These are phyloP conservation scores for Neurospora sp. DNA, from an alignment of 495 filamentous ascomycete genomes.

Conservation along the genomic window DNA sequence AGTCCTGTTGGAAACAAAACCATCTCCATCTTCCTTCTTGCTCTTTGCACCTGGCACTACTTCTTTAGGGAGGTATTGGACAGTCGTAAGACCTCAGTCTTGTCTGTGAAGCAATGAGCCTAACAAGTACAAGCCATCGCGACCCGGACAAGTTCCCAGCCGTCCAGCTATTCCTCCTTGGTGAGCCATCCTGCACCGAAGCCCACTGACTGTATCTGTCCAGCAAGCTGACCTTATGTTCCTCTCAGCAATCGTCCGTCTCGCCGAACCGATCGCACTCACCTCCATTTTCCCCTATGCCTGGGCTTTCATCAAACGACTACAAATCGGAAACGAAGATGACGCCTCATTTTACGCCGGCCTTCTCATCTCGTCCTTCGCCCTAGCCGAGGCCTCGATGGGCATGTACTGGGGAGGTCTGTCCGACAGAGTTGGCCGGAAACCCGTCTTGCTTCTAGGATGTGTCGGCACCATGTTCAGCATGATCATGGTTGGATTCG, in stretches of 20 bases:
- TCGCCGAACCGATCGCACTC: constrained; percentile 82
- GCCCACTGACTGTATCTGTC: constrained; percentile 69
- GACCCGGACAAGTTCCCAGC: constrained; percentile 60
- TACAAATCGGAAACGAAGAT: constrained; percentile 53
- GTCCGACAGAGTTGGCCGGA: constrained; percentile 74
- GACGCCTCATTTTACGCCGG: constrained; percentile 79
- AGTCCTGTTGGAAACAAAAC: background rate
- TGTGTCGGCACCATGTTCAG: constrained; percentile 72
- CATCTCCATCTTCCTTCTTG: background rate
- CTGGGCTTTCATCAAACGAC: constrained; percentile 69
- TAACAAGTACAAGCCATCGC: constrained; percentile 33
- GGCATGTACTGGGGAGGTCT: constrained; percentile 79
- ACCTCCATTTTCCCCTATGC: constrained; percentile 85
- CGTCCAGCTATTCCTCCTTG: constrained; percentile 65
- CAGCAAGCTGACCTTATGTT: constrained; percentile 63
- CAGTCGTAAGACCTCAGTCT: constrained; percentile 24
- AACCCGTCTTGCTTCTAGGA: constrained; percentile 71
- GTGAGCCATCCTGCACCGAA: constrained; percentile 35
- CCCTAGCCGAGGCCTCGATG: constrained; percentile 68
- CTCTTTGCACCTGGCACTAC: background rate
- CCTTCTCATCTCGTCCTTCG: constrained; percentile 75
- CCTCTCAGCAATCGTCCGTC: constrained; percentile 41
- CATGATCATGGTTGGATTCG: constrained; percentile 73
- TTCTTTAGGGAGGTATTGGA: constrained; percentile 2
- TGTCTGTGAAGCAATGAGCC: constrained; percentile 33